Evolutionary conservation across 2,329 filamentous ascomycete genomes (phyloP), one percentile per base, ranked within the genome.

Genomic region (Colletotrichum graminicola): DNA sequence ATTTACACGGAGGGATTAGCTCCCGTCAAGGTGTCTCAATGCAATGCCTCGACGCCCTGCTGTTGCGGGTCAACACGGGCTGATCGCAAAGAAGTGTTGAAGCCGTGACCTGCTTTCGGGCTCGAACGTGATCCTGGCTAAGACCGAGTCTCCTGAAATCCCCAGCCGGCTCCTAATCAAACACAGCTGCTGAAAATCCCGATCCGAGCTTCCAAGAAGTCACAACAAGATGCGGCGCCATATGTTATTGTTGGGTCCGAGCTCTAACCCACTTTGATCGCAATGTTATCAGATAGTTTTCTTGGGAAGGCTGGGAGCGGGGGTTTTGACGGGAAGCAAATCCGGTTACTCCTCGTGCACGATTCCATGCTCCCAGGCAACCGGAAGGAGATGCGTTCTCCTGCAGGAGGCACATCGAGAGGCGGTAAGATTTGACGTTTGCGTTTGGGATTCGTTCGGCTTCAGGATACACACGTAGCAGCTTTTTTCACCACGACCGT

Each of bases 191-290:
- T 14, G 43, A 32, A 55, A 39, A 26, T 36, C 29, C 56, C 39
- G 56, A 36, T 4, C 26, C 10, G 39, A 55, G 57, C 49, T 45
- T 49, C n/a, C 34, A 32, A 51, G 43, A 41, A 51, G 57, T 36
- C 43, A 23, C 32, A 47, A 61, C 57, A 55, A 34, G 29, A 39
- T 34, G 43, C 34, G 34, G 34, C 43, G 62, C 62, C 52, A 65
- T 59, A 52, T 65, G 62, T n/a, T 59, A 32, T 47, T 32, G 39
- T 47, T 47, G 21, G 41, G 49, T 47, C 32, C 29, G 47, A 39
- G 43, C 52, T 34, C 52, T 52, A 26, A 49, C 52, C n/a, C 60
- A 64, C 34, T 29, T 55, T 55, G 54, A 34, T 62, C 59, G 45
- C 54, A 60, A 60, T 32, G 47, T 45, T 47, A 26, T 55, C 47